Evolutionary conservation across 2,329 filamentous ascomycete species (phyloP).

Genomic region (Penicillium sp.): DNA sequence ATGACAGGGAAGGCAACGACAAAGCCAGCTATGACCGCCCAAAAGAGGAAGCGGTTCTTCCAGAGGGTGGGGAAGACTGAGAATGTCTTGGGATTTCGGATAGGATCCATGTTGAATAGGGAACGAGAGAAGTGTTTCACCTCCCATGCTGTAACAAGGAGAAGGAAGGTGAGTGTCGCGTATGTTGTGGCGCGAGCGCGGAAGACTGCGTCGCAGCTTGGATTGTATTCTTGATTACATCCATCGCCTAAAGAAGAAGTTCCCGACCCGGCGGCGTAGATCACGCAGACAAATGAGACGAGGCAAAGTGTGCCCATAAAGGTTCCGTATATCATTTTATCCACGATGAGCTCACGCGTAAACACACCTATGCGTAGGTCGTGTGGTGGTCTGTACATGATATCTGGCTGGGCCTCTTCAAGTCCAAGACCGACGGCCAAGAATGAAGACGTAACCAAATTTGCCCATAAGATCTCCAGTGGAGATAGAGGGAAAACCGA

Average conservation of each 20-base stretch:
- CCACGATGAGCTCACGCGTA: constrained; percentile 40
- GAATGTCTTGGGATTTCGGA: constrained; percentile 57
- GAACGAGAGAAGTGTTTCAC: constrained; percentile 71
- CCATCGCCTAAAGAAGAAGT: constrained; percentile 52
- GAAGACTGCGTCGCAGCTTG: constrained; percentile 56
- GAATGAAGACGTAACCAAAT: constrained; percentile 83
- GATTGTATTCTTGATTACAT: constrained; percentile 53
- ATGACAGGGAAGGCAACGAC: constrained; percentile 57
- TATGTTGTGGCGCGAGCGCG: constrained; percentile 72
- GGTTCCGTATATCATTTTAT: constrained; percentile 44
- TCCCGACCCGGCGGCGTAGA: constrained; percentile 38
- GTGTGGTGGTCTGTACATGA: constrained; percentile 78
- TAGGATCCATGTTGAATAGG: constrained; percentile 63
- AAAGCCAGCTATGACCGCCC: constrained; percentile 58
- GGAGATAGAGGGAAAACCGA: constrained; percentile 85
- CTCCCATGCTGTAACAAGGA: constrained; percentile 75
- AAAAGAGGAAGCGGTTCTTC: constrained; percentile 70
- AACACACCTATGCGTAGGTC: constrained; percentile 47
- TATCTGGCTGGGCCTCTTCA: constrained; percentile 69
- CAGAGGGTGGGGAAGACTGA: constrained; percentile 65
- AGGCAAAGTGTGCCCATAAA: constrained; percentile 49
- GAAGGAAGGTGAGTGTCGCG: constrained; percentile 70
- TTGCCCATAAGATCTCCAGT: constrained; percentile 87
- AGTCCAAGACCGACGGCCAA: constrained; percentile 83
- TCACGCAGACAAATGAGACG: constrained; percentile 39